A percentile compares a stretch with the other conserved stretches of the same genome.
These are phyloP conservation scores for Colletotrichum viniferum DNA, from an alignment of 2,329 filamentous ascomycete species.

Conservation along the genomic window DNA sequence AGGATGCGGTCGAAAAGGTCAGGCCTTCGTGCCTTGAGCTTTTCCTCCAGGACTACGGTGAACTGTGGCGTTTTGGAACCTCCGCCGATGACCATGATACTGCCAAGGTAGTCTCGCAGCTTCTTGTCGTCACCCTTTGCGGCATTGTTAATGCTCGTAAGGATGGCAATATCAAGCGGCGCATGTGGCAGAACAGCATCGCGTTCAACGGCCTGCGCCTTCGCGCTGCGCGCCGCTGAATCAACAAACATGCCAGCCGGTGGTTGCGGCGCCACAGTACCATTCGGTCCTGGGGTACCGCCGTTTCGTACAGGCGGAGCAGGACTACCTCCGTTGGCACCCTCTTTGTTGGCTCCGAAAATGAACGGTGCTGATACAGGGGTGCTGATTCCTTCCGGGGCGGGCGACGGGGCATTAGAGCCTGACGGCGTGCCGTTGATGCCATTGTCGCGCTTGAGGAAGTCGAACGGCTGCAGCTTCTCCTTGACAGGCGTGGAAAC, in stretches of 20 bases:
- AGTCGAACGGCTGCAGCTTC: slow-evolving; percentile 69
- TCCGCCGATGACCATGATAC: slow-evolving; percentile 90
- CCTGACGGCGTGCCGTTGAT: slow-evolving; percentile 79
- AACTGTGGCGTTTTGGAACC: slow-evolving; percentile 83
- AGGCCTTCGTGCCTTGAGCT: slow-evolving; percentile 69
- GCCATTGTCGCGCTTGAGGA: slow-evolving; percentile 69
- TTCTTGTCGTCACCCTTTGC: slow-evolving; percentile 91
- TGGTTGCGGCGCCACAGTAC: slow-evolving; percentile 34
- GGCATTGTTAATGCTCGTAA: slow-evolving; percentile 87
- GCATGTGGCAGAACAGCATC: slow-evolving; percentile 83
- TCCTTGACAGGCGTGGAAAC: slow-evolving; percentile 67
- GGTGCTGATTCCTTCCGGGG: slow-evolving; percentile 76
- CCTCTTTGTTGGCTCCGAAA: slow-evolving; percentile 56
- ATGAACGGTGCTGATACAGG: slow-evolving; percentile 63
- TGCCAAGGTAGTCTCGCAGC: slow-evolving; percentile 84
- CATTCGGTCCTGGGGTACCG: slow-evolving; percentile 44
- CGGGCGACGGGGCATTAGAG: slow-evolving; percentile 87
- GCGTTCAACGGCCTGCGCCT: slow-evolving; percentile 67
- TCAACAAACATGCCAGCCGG: slow-evolving; percentile 55
- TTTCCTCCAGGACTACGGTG: slow-evolving; percentile 81
- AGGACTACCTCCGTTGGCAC: slow-evolving; percentile 53
- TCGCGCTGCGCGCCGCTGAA: slow-evolving; percentile 52
- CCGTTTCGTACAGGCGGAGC: slow-evolving; percentile 55
- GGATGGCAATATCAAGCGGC: slow-evolving; percentile 86
- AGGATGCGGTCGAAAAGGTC: slow-evolving; percentile 66